Evolutionary conservation across 352 stramenopile species (phyloP).

Genomic region (Globisporangium uncinulatum): DNA sequence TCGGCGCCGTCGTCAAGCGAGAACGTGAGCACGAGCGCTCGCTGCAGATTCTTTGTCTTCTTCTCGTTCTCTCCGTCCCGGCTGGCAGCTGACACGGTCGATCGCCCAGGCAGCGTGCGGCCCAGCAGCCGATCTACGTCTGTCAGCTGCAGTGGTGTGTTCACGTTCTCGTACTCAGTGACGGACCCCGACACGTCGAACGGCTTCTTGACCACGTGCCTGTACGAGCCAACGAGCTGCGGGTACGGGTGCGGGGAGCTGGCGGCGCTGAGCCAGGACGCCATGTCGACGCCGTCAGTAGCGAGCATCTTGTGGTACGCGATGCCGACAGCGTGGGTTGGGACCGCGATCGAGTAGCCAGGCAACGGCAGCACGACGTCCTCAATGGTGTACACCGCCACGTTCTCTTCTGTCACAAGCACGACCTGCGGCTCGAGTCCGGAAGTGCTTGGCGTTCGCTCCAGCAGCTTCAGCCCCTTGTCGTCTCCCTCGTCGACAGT

Average conservation of each 20-base stretch:
- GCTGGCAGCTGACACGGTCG: not conserved
- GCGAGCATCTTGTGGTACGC: conserved; percentile 48
- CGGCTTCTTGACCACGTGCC: conserved; percentile 87
- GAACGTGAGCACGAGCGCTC: conserved; percentile 54
- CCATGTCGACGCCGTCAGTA: conserved; percentile 55
- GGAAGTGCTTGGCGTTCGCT: conserved; percentile 24
- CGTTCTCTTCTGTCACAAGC: conserved; percentile 79
- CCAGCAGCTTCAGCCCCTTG: conserved; percentile 10
- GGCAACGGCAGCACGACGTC: conserved; percentile 95
- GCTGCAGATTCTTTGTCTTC: conserved; percentile 8
- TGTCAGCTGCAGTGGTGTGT: conserved; percentile 86
- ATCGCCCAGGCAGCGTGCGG: not conserved
- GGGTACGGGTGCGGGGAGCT: conserved; percentile 53
- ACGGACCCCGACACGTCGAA: conserved; percentile 79
- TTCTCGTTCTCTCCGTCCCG: not conserved
- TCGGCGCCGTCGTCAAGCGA: conserved; percentile 65
- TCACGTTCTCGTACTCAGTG: conserved; percentile 83
- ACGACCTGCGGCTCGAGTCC: conserved; percentile 26
- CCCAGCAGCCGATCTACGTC: conserved; percentile 71
- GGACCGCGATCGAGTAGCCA: conserved; percentile 85
- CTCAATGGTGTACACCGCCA: conserved; percentile 83
- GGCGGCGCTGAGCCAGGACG: conserved; percentile 14
- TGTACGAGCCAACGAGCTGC: conserved; percentile 83
- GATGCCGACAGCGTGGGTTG: conserved; percentile 56
- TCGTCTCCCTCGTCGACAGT: not conserved